A percentile compares a stretch with the other conserved stretches of the same genome.
These are phyloP conservation scores for Backusella circina DNA, from an alignment of 192 early-diverging fungal species.

Conservation along the genomic window DNA sequence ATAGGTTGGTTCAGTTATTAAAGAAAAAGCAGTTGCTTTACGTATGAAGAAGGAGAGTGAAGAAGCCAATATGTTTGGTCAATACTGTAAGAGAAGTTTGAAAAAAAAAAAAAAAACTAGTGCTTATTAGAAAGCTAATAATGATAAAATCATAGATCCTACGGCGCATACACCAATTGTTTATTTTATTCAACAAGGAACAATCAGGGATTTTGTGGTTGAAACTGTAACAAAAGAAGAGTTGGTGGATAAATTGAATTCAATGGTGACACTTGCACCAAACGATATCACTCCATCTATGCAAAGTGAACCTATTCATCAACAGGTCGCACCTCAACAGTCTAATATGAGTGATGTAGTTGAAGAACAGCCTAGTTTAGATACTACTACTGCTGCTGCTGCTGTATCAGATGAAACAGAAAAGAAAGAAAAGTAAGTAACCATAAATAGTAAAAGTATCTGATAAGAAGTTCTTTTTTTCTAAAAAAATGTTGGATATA, in stretches of 20 bases:
- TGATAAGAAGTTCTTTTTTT: background rate
- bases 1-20: conserved; percentile 5
- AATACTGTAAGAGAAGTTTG: conserved; percentile 20
- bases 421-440: conserved; percentile 3
- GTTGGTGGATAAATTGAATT: background rate
- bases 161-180: conserved; percentile 12
- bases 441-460: background rate
- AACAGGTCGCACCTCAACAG: background rate
- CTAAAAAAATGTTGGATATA: background rate
- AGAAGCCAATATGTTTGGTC: conserved; percentile 25
- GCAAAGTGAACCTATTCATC: background rate
- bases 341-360: background rate
- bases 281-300: background rate
- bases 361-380: background rate
- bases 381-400: background rate
- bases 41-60: conserved; percentile 16
- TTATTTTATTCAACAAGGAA: conserved; percentile 27
- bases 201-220: conserved; percentile 20
- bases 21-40: conserved; percentile 10
- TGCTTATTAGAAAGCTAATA: background rate
- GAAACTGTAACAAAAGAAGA: conserved; percentile 5
- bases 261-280: background rate
- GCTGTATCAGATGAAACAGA: background rate
- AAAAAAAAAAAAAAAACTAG: too few species aligned
- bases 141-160: conserved; percentile 10